A percentile compares a stretch with the other conserved stretches of the same genome.
Evolutionary conservation across 1,284 basidiomycete genomes (phyloP).

Genomic region (Naganishia cerealis): DNA sequence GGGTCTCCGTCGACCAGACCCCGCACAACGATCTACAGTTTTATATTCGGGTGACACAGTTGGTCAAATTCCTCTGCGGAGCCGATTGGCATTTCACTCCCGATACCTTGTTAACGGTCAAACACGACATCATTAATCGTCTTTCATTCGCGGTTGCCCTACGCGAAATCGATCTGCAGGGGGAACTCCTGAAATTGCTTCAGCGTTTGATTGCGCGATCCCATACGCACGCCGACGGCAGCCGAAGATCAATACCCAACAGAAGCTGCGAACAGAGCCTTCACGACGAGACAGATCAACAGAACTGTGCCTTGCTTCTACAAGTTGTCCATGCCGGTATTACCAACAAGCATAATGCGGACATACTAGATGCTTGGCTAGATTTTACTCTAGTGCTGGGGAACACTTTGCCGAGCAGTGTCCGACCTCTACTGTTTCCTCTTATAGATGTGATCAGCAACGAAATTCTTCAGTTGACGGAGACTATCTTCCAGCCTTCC

Average conservation of each 20-base stretch:
- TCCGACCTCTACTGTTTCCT: conserved; percentile 69
- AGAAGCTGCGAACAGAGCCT: not conserved
- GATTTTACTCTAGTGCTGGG: conserved; percentile 92
- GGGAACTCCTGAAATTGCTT: conserved; percentile 17
- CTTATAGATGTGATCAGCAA: conserved; percentile 77
- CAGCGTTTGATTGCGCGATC: conserved; percentile 14
- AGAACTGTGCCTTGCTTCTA: conserved; percentile 63
- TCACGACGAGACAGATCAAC: conserved; percentile 19
- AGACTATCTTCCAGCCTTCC: not conserved
- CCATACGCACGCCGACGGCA: not conserved
- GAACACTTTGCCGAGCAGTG: conserved; percentile 72
- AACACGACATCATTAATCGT: conserved; percentile 27
- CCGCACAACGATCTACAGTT: conserved; percentile 1
- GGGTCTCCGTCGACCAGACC: conserved; percentile 2
- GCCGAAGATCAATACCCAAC: conserved; percentile 5
- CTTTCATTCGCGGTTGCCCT: conserved; percentile 17
- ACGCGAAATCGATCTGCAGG: conserved; percentile 21
- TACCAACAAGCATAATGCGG: conserved; percentile 65
- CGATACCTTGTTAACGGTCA: conserved; percentile 7
- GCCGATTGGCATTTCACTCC: conserved; percentile 15
- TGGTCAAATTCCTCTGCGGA: conserved; percentile 15
- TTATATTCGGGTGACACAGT: conserved; percentile 14
- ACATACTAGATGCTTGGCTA: conserved; percentile 89
- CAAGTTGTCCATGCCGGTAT: conserved; percentile 80
- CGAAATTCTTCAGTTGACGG: conserved; percentile 58